Base-by-base conservation (phyloP, 805 yeast genomes). In the Starmerella sp. region DNA sequence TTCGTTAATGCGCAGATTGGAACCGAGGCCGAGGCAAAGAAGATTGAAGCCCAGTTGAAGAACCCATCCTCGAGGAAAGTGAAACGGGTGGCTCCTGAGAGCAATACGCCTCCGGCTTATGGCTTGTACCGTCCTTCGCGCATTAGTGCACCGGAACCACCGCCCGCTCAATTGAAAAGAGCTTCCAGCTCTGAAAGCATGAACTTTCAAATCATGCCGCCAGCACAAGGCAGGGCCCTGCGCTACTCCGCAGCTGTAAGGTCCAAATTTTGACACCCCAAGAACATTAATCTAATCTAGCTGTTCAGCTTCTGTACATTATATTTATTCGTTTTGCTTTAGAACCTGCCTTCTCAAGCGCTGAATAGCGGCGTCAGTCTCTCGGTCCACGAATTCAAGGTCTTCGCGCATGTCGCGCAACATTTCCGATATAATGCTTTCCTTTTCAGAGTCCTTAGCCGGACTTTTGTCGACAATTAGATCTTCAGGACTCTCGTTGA, bases 1-100 rank as follows among this genome's bases (percentile, higher is more conserved):
- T 60, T 45, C 50, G 57, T 54, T 9, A n/a, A 34, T 10, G 63
- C 63, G 1, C 63, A 60, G 31, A 46, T 55, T 5, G 54, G 57
- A 15, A 32, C 44, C 1, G 48, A 39, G 4, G 52, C 54, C 1
- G 59, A 54, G 13, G 60, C 60, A 2, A 34, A 36, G 30, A 37
- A 6, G 5, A 56, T 59, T n/a, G 61, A 58, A 42, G 51, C 46
- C 4, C 29, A 30, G 14, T 14, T 46, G 31, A 29, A 42, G 6
- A 32, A 15, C 5, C 4, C 32, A 7, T 2, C 7, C 13, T 17
- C 29, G 29, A 39, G 29, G 13, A 39, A n/a, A 8, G 13, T 11
- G 38, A 36, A 10, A 14, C 6, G 7, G n/a, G n/a, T 6, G 38
- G 7, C 15, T 2, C 2, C n/a, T 14, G 38, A 13, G 15, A 14